phyloP scores from a whole-genome alignment of 2,329 filamentous ascomycete species.

The Fusarium pseudograminearum region DNA sequence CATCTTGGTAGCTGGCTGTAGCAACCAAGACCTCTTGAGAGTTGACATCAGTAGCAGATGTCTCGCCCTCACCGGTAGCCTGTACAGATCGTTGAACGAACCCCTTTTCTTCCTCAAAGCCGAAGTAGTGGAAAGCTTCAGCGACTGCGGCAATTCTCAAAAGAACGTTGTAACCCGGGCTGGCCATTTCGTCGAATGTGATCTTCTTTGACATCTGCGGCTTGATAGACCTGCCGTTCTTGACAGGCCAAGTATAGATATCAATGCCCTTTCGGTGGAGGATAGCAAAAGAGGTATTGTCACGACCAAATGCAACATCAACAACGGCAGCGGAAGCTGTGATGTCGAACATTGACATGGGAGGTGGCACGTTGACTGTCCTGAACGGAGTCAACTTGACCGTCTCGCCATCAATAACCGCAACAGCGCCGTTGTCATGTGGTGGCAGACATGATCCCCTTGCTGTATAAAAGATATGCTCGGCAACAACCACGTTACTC shows the following conservation, averaged over 20 bases:
- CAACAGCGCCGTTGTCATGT: constrained; percentile 81
- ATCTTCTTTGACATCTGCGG: constrained; percentile 57
- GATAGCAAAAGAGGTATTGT: constrained; percentile 75
- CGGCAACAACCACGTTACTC: constrained; percentile 66
- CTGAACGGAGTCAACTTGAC: constrained; percentile 89
- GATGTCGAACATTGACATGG: constrained; percentile 88
- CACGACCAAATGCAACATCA: constrained; percentile 79
- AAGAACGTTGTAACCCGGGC: constrained; percentile 36
- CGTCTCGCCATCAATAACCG: constrained; percentile 83
- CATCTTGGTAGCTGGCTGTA: constrained; percentile 52
- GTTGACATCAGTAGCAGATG: constrained; percentile 33
- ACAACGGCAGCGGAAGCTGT: constrained; percentile 70
- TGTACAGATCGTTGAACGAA: constrained; percentile 44
- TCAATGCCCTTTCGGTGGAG: constrained; percentile 75
- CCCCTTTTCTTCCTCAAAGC: constrained; percentile 47
- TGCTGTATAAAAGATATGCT: constrained; percentile 76
- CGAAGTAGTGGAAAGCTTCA: constrained; percentile 50
- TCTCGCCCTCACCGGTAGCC: constrained; percentile 28
- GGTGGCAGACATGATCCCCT: constrained; percentile 77
- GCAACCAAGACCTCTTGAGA: constrained; percentile 44
- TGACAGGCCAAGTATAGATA: constrained; percentile 76
- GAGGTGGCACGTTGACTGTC: constrained; percentile 87
- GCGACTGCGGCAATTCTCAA: constrained; percentile 39
- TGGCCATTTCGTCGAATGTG: constrained; percentile 53
- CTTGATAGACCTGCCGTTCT: constrained; percentile 62